Conservation (phyloP, 2,329 filamentous ascomycete species). For the Simplicillium sp. region DNA sequence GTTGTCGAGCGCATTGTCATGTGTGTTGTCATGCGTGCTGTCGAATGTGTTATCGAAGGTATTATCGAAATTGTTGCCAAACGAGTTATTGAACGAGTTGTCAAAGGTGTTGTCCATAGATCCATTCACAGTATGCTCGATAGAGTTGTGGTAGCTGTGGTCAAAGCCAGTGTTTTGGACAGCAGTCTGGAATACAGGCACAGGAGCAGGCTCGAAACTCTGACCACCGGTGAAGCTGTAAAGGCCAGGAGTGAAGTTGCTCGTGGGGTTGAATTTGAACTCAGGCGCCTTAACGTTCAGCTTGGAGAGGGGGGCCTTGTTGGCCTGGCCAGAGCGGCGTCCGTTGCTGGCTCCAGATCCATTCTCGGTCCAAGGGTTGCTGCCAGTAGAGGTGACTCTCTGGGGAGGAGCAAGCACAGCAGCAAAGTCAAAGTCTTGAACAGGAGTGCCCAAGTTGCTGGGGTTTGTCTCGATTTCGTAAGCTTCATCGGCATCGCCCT, state of each 20-base stretch:
- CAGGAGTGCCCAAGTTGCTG: constrained; percentile 59
- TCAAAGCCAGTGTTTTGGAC: too few relatives aligned
- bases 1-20: too few relatives aligned
- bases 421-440: constrained; percentile 37
- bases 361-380: constrained; percentile 55
- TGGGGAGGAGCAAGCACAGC: constrained; percentile 38
- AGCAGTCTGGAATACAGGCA: too few relatives aligned
- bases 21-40: too few relatives aligned
- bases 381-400: constrained; percentile 43
- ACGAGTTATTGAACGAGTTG: too few relatives aligned
- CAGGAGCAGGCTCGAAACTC: constrained; percentile 34
- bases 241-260: constrained; percentile 37
- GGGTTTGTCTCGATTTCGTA: constrained; percentile 67
- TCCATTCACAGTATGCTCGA: too few relatives aligned
- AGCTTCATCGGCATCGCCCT: constrained; percentile 37
- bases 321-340: constrained; percentile 45
- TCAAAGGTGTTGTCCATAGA: too few relatives aligned
- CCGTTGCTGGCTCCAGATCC: constrained; percentile 27
- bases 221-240: constrained; percentile 37
- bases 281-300: constrained; percentile 85
- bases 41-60: too few relatives aligned
- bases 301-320: constrained; percentile 64
- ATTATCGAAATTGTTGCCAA: too few relatives aligned
- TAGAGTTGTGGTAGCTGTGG: too few relatives aligned
- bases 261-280: constrained; percentile 65